Evolutionary conservation across 2,329 filamentous ascomycete species (phyloP), one percentile per base, ranked within the genome.

Genomic region (Xylariaceae sp.): DNA sequence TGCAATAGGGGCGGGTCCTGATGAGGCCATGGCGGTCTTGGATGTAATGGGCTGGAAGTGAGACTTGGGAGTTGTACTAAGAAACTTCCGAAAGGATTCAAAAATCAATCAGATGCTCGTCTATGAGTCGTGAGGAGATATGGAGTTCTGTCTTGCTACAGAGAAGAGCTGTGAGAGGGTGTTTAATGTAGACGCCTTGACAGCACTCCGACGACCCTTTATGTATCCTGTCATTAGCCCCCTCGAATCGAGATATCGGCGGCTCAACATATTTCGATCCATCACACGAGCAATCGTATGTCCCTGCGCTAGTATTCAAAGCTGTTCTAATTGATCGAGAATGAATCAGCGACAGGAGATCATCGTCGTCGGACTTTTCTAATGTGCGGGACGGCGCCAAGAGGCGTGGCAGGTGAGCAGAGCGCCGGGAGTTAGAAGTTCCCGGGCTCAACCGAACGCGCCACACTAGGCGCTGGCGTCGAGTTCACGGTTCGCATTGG

Each of bases 1-100:
- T 36, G 56, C 56, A 10, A 58, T 55, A 11, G 53, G 53, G 12
- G 51, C 42, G 10, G 48, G 45, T 2, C 12, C 15, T 42, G 40
- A 14, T 4, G 17, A 7, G 30, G 31, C 41, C 43, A 35, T 45
- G 32, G 10, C 33, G 12, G 32, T 35, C 32, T 35, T 36, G 12
- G 33, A 36, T 15, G 39, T 5, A 18, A 54, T 52, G 40, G 22
- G 42, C 33, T 43, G 27, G 5, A 7, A 7, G 22, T 27, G 22
- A 27, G 22, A 27, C 7, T 27, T 7, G 22, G 7, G 22, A 7
- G 22, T 5, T 27, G 22, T n/a, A n/a, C n/a, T n/a, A n/a, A n/a
- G n/a, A n/a, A n/a, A n/a, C n/a, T n/a, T n/a, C n/a, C n/a, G n/a
- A 14, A 35, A 35, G 32, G 32, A 35, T 14, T 35, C 32, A 14